Base-by-base conservation (phyloP, 805 yeast species). In the Deakozyma indianensis region DNA sequence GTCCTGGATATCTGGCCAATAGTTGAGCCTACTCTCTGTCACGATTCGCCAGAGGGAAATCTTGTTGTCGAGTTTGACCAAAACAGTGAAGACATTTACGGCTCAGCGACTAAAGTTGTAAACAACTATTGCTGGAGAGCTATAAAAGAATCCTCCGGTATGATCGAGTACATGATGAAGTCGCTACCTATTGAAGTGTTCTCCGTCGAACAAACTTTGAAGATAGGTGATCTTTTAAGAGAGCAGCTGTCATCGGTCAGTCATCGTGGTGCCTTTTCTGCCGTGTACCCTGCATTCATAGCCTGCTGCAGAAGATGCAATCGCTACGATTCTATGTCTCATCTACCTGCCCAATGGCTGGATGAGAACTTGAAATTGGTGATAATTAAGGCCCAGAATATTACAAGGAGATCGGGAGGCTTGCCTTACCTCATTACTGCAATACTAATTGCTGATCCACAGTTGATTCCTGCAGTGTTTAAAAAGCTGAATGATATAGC, bases 381-480 rank as follows among this genome's bases (percentile, higher is more conserved):
- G 22, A 70, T 71, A 48, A 66, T 67, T 0, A 75, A 73, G 53
- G 68, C 81, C 0, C 88, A 85, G 54, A 72, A 74, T 41, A 81
- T 88, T 44, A 83, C 95, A 0, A 72, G 97, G 58, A 69, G 97
- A 51, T 87, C 96, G 1, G 97, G 95, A 2, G 96, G 97, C 0
- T 62, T 92, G 16, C 97, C 97, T 1, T 80, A 67, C 53, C 65
- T 90, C 44, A 68, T 90, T 14, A 73, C 92, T 1, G 92, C 83
- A 0, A 73, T 85, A 16, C 65, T 88, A n/a, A 67, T 76, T 1
- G 74, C 86, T 0, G 70, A 65, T 25, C 55, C 53, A 1, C 54
- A 57, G 3, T 56, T 57, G 14, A 59, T 56, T 1, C 61, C 64
- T 23, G 66, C 67, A 1, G 57, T 79, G 22, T 59, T 83, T 41